Percentiles rank a stretch among this genome's conserved stretches.
Evolutionary conservation across 148 eudicot species (phyloP).

Genomic region (Cornus suecica): DNA sequence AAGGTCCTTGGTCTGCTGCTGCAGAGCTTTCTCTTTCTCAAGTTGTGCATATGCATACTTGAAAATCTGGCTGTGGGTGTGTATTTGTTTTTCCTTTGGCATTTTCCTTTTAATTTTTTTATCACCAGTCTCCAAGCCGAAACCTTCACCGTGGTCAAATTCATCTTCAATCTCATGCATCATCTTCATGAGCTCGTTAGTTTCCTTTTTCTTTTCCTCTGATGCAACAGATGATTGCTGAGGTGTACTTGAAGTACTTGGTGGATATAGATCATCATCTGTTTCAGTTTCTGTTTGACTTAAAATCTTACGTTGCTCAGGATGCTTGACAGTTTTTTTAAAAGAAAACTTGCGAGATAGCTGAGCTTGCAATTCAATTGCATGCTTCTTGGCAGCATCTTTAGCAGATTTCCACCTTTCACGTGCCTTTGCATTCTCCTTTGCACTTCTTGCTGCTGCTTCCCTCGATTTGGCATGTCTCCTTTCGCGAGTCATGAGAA

Average conservation of each 20-base stretch:
- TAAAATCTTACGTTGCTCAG: conserved; percentile 30
- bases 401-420: conserved; percentile 69
- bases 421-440: conserved; percentile 53
- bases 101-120: conserved; percentile 25
- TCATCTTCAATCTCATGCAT: conserved; percentile 26
- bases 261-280: conserved; percentile 22
- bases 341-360: conserved; percentile 62
- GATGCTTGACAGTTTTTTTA: conserved; percentile 23
- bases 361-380: conserved; percentile 41
- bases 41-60: conserved; percentile 72
- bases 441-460: conserved; percentile 68
- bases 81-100: conserved; percentile 43
- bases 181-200: conserved; percentile 17
- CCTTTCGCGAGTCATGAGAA: conserved; percentile 63
- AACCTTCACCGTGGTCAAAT: conserved; percentile 25
- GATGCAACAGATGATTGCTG: conserved; percentile 25
- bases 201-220: conserved; percentile 27
- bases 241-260: conserved; percentile 17
- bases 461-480: conserved; percentile 81
- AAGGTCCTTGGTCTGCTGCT: conserved; percentile 39
- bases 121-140: conserved; percentile 36
- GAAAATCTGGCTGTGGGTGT: conserved; percentile 60
- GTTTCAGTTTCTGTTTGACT: conserved; percentile 22
- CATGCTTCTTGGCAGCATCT: conserved; percentile 70
- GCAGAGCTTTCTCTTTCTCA: conserved; percentile 67